A percentile compares a stretch with the other conserved stretches of the same genome.
Evolutionary conservation across 176 grass and related monocot species (phyloP).

Genomic region (Hordeum marinum): DNA sequence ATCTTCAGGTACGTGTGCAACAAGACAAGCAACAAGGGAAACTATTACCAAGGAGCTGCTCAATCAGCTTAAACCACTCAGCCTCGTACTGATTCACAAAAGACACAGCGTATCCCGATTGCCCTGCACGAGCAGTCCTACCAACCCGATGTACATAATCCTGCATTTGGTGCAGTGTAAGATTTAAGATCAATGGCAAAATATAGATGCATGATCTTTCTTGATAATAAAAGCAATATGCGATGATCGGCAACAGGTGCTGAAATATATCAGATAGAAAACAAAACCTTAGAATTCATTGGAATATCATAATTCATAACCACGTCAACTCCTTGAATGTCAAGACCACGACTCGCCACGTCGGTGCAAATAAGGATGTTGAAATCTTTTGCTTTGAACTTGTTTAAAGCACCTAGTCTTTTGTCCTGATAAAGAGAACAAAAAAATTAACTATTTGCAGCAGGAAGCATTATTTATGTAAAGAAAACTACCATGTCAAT

Average conservation of each 20-base stretch:
- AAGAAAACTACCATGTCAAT: constrained; percentile 4
- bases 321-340: constrained; percentile 85
- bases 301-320: constrained; percentile 97
- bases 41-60: constrained; percentile 53
- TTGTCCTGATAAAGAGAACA: constrained; percentile 54
- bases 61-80: constrained; percentile 74
- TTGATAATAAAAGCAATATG: background rate
- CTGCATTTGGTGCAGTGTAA: constrained; percentile 30
- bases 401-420: constrained; percentile 82
- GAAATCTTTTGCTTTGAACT: constrained; percentile 75
- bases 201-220: background rate
- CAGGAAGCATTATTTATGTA: background rate
- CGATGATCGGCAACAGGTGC: background rate
- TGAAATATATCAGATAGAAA: background rate
- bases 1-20: background rate
- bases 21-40: background rate
- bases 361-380: constrained; percentile 88
- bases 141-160: constrained; percentile 97
- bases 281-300: constrained; percentile 84
- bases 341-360: constrained; percentile 93
- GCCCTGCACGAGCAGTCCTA: constrained; percentile 89
- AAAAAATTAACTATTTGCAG: background rate
- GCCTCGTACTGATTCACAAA: constrained; percentile 93
- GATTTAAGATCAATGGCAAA: background rate
- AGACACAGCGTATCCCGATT: constrained; percentile 74